Evolutionary conservation across 192 early-diverging fungal genomes (phyloP).

Genomic region (Backusella sp.): DNA sequence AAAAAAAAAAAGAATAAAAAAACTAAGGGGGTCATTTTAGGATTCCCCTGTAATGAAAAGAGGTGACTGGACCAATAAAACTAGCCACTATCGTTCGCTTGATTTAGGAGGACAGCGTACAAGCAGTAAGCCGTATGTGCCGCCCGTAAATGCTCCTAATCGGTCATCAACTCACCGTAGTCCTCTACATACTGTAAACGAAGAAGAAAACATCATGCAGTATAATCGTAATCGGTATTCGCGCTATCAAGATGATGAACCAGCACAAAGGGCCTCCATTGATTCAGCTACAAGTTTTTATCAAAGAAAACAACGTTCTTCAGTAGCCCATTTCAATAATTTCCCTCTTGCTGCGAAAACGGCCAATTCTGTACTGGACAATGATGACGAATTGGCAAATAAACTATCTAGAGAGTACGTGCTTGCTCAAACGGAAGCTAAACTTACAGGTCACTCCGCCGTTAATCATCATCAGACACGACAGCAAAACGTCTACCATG

Average conservation of each 20-base stretch:
- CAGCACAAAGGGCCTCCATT: not conserved
- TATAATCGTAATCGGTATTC: not conserved
- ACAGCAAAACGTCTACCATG: slow-evolving; percentile 7
- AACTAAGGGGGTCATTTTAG: not conserved
- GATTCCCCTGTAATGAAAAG: slow-evolving; percentile 14
- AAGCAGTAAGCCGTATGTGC: not conserved
- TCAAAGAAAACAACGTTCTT: slow-evolving; percentile 8
- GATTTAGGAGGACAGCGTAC: not conserved
- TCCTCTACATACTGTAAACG: slow-evolving; percentile 24
- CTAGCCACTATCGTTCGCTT: not conserved
- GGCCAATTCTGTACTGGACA: not conserved
- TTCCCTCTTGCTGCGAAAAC: slow-evolving; percentile 7
- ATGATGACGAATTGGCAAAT: not conserved
- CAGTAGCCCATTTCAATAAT: slow-evolving; percentile 17
- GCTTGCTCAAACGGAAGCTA: not conserved
- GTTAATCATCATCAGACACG: not conserved
- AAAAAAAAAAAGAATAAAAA: not conserved
- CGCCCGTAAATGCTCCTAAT: slow-evolving; percentile 6
- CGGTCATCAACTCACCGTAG: not conserved
- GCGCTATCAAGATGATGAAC: not conserved
- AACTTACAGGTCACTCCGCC: not conserved
- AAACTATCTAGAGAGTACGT: not conserved
- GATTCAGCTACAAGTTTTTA: not conserved
- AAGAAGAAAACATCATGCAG: slow-evolving; percentile 13
- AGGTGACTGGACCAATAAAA: slow-evolving; percentile 3